A percentile compares a stretch with the other conserved stretches of the same genome.
Conservation (phyloP, 108 stramenopile species). For the Skeletonema marinoi region DNA sequence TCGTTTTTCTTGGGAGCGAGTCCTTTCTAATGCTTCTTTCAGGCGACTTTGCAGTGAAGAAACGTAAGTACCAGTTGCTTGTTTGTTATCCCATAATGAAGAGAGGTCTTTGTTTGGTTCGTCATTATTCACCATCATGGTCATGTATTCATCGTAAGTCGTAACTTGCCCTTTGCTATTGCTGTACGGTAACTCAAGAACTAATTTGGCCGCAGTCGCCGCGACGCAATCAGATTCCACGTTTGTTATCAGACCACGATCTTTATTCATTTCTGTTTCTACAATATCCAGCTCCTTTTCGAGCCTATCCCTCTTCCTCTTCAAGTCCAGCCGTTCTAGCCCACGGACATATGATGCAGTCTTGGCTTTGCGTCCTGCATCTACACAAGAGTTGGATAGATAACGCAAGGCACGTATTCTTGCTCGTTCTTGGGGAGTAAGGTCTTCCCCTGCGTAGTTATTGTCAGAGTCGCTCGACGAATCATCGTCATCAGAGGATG, state of each 20-base stretch:
- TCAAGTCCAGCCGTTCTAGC: conserved; percentile 46
- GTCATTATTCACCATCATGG: conserved; percentile 6
- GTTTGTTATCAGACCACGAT: conserved; percentile 14
- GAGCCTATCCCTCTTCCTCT: conserved; percentile 39
- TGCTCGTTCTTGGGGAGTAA: conserved; percentile 34
- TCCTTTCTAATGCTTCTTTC: conserved; percentile 34
- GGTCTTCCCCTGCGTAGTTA: neutral
- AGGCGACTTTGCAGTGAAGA: conserved; percentile 34
- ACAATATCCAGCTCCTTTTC: conserved; percentile 43
- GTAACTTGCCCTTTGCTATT: conserved; percentile 6
- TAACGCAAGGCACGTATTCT: conserved; percentile 35
- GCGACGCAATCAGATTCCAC: conserved; percentile 22
- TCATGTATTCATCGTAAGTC: conserved; percentile 34
- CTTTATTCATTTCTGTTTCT: conserved; percentile 49
- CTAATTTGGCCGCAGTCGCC: conserved; percentile 25
- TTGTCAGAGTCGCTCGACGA: neutral
- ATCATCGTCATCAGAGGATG: conserved; percentile 14
- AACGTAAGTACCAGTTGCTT: conserved; percentile 23
- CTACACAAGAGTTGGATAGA: conserved; percentile 46
- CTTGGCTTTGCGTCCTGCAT: conserved; percentile 42
- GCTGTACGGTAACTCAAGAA: conserved; percentile 29
- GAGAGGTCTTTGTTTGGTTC: conserved; percentile 13
- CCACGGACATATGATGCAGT: conserved; percentile 42
- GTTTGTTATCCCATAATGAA: conserved; percentile 25
- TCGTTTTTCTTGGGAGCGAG: conserved; percentile 42